Evolutionary conservation across 805 yeast species (phyloP), one percentile per base, ranked within the genome.

Genomic region (Yamadazyma endophytica): DNA sequence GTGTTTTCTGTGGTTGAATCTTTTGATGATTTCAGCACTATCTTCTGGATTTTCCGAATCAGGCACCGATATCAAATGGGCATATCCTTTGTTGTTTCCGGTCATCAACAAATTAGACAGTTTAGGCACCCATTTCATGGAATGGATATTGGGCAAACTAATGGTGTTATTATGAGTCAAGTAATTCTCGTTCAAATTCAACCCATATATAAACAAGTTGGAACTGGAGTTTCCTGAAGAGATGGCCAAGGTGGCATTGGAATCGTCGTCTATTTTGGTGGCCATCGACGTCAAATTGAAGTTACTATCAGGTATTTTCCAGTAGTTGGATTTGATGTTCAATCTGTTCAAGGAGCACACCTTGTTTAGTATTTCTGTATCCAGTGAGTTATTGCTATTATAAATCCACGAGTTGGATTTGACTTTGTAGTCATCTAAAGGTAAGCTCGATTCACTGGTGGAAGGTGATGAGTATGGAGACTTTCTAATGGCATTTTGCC

Each of bases 1-100:
- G 49, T 80, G 88, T 43, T 79, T 79, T 30, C 70, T 62, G 58
- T 88, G 96, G 54, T 85, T 85, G 61, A 80, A 88, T 22, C 94
- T 64, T 50, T 78, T 82, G 39, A 82, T 60, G 13, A 88, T 81
- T 51, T 79, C 86, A 0, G 96, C 96, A 33, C 70, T 63, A 15
- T 68, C 52, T 14, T 58, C 52, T 3, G 47, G 68, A 13, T 24
- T 14, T 13, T 34, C 33, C n/a, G 12, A 5, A 4, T 58, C 31
- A 1, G 95, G 92, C 6, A 87, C 66, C 12, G 81, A 63, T 3
- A 85, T 75, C 37, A 88, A 53, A 54, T 89, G 85, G 0, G 79
- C 85, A 33, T 72, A 60, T 2, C 96, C 96, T 36, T 76, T 74
- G 31, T 70, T 72, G 51, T 87, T 92, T 8, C 95, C 96, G 0